Conservation (phyloP, 2,329 filamentous ascomycete genomes). For the Colletotrichum zoysiae region DNA sequence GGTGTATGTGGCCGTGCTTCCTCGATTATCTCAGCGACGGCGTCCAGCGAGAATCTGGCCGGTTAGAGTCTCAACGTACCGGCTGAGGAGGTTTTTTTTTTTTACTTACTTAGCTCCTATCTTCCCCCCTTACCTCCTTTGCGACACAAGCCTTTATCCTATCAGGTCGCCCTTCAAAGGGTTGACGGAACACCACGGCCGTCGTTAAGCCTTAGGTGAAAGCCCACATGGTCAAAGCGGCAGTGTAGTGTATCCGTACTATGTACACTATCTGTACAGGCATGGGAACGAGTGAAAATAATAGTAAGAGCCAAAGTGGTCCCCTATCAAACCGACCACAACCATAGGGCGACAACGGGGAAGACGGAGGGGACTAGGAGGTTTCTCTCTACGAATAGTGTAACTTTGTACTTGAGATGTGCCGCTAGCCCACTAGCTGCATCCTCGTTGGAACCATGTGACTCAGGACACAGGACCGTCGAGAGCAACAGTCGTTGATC, state of each 20-base stretch:
- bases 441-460: conserved; percentile 41
- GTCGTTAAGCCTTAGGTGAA: conserved; percentile 15
- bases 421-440: conserved; percentile 40
- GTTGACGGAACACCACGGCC: not conserved
- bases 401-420: conserved; percentile 5
- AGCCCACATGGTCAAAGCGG: conserved; percentile 31
- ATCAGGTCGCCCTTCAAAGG: conserved; percentile 28
- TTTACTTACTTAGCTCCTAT: not conserved
- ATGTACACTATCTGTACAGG: not conserved
- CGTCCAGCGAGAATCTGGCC: no score
- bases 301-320: conserved; percentile 36
- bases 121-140: not conserved
- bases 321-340: conserved; percentile 33
- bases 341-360: conserved; percentile 40
- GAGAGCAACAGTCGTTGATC: conserved; percentile 24
- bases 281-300: conserved; percentile 5
- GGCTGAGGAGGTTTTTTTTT: no score
- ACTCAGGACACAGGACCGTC: conserved; percentile 27
- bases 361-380: conserved; percentile 24
- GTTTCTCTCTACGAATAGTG: not conserved
- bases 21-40: no score
- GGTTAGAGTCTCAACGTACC: no score
- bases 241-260: not conserved
- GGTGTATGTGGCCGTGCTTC: no score
- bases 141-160: conserved; percentile 32